Conservation (phyloP, 768 basidiomycete species). For the Hygrophoropsis aurantiaca region DNA sequence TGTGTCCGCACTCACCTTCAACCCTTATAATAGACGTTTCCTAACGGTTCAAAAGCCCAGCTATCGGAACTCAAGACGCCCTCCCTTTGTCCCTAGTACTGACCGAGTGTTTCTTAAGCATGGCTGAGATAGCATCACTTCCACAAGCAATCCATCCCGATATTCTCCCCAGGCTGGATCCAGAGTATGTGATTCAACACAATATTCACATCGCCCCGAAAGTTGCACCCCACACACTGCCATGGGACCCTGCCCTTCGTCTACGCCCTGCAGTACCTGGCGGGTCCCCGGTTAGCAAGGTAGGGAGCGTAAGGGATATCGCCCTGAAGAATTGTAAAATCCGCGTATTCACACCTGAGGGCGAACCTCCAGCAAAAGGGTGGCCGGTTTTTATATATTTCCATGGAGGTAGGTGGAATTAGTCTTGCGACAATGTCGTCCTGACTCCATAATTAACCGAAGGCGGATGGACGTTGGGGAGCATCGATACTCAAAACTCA, state of each 20-base stretch:
- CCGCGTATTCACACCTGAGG: conserved; percentile 65
- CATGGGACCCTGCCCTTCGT: conserved; percentile 60
- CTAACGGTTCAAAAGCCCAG: no score
- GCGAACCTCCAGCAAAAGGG: conserved; percentile 45
- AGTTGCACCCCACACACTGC: conserved; percentile 51
- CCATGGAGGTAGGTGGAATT: conserved; percentile 55
- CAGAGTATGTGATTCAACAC: conserved; percentile 65
- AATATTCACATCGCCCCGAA: conserved; percentile 43
- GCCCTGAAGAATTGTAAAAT: conserved; percentile 49
- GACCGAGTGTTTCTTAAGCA: no score
- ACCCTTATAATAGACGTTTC: no score
- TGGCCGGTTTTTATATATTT: conserved; percentile 75
- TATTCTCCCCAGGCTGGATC: conserved; percentile 53
- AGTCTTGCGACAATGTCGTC: background rate
- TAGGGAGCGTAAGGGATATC: conserved; percentile 53
- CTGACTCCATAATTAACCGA: background rate
- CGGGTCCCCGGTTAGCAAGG: conserved; percentile 51
- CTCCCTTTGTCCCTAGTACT: no score
- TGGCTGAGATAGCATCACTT: conserved; percentile 1
- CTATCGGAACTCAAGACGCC: no score
- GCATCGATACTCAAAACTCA: conserved; percentile 55
- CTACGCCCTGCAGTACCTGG: conserved; percentile 53
- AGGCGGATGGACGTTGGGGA: conserved; percentile 79
- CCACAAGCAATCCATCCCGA: conserved; percentile 61
- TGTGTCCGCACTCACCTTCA: no score